phyloP scores from a whole-genome alignment of 495 filamentous ascomycete genomes.

The Massariosphaeria phaeospora region DNA sequence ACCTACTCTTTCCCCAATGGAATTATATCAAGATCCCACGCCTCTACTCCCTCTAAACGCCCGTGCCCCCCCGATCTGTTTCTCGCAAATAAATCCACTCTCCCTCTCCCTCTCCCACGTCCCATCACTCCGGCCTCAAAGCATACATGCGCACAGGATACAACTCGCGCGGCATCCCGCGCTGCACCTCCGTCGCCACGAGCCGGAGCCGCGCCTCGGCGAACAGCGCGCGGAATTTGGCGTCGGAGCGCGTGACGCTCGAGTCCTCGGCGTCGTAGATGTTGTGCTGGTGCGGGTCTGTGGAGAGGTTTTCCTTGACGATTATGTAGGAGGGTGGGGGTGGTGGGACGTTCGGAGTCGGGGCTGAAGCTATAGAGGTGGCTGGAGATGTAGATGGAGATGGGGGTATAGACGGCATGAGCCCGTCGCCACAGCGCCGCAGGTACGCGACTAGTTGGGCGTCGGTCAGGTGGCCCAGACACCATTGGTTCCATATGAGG shows the following conservation, averaged over 20 bases:
- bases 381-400: too few relatives aligned
- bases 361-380: slow-evolving; percentile 36
- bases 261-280: slow-evolving; percentile 73
- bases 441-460: slow-evolving; percentile 65
- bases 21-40: too few relatives aligned
- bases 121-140: slow-evolving; percentile 26
- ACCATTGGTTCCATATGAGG: slow-evolving; percentile 81
- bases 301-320: slow-evolving; percentile 83
- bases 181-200: slow-evolving; percentile 68
- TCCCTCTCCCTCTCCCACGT: too few relatives aligned
- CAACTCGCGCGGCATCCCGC: slow-evolving; percentile 45
- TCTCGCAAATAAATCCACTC: too few relatives aligned
- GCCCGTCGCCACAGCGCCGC: slow-evolving; percentile 51
- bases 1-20: too few relatives aligned
- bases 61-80: too few relatives aligned
- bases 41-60: too few relatives aligned
- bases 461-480: slow-evolving; percentile 86
- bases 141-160: slow-evolving; percentile 41
- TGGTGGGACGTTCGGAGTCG: not conserved
- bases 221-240: slow-evolving; percentile 66
- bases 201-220: slow-evolving; percentile 61
- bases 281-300: slow-evolving; percentile 52
- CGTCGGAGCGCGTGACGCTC: slow-evolving; percentile 70
- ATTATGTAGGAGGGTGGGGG: slow-evolving; percentile 53
- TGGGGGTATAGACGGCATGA: too few relatives aligned